phyloP scores from a whole-genome alignment of 1,139 yeast species.

The Yamadazyma dushanensis region DNA sequence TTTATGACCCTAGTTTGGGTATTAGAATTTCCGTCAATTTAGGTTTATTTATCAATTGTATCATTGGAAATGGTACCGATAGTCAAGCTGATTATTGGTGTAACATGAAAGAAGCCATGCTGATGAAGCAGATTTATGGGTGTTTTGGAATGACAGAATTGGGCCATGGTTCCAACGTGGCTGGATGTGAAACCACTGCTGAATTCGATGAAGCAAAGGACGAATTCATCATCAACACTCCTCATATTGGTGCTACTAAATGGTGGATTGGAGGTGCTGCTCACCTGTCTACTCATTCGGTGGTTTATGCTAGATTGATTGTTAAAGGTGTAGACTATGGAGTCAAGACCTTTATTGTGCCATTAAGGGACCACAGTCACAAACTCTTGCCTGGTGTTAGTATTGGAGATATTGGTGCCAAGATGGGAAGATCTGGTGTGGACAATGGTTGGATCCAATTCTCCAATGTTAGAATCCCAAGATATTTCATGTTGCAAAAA shows the following conservation, averaged over 20 bases:
- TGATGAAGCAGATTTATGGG: conserved; percentile 41
- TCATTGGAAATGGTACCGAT: conserved; percentile 70
- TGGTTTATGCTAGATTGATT: conserved; percentile 44
- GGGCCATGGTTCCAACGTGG: conserved; percentile 51
- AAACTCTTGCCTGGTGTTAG: conserved; percentile 45
- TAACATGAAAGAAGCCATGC: conserved; percentile 35
- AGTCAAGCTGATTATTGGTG: conserved; percentile 45
- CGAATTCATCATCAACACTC: conserved; percentile 47
- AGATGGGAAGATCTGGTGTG: conserved; percentile 52
- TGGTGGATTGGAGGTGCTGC: conserved; percentile 59
- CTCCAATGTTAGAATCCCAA: conserved; percentile 45
- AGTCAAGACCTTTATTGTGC: conserved; percentile 50
- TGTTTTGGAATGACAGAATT: conserved; percentile 53
- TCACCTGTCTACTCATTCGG: conserved; percentile 48
- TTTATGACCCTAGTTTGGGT: conserved; percentile 60
- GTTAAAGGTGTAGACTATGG: conserved; percentile 49
- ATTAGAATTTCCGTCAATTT: conserved; percentile 59
- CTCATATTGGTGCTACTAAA: conserved; percentile 51
- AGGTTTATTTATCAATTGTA: conserved; percentile 68
- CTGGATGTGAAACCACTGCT: conserved; percentile 49
- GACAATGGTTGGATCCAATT: conserved; percentile 54
- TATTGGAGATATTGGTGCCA: conserved; percentile 50
- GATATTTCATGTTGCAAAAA: conserved; percentile 50
- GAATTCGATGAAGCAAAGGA: conserved; percentile 41
- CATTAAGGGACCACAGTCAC: conserved; percentile 47